Percentiles rank a stretch among this genome's conserved stretches.
phyloP scores from a whole-genome alignment of 2,329 filamentous ascomycete genomes.

The Fusarium sp. region DNA sequence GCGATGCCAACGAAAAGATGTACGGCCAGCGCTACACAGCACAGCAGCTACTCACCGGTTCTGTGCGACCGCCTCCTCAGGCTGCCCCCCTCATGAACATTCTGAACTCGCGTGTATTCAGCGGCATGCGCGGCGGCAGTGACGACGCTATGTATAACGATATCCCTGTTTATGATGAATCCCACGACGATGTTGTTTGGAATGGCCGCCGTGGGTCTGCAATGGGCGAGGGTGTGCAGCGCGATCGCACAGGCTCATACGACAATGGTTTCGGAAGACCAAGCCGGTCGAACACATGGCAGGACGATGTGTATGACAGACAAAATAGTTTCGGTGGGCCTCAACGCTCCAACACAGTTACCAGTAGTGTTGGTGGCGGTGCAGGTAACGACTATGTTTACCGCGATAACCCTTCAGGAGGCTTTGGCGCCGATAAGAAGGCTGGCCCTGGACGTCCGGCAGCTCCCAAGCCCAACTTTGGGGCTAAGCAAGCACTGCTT shows the following conservation, averaged over 20 bases:
- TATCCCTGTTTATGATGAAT: slow-evolving; percentile 85
- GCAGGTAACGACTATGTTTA: slow-evolving; percentile 65
- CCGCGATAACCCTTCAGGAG: slow-evolving; percentile 55
- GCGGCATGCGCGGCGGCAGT: slow-evolving; percentile 65
- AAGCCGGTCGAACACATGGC: slow-evolving; percentile 75
- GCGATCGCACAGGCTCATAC: slow-evolving; percentile 52
- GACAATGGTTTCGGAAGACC: slow-evolving; percentile 66
- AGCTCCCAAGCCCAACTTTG: slow-evolving; percentile 90
- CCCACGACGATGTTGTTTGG: slow-evolving; percentile 86
- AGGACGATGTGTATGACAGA: slow-evolving; percentile 79
- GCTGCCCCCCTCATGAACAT: slow-evolving; percentile 87
- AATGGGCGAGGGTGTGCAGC: slow-evolving; percentile 71
- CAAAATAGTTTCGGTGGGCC: slow-evolving; percentile 54
- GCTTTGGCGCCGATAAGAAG: slow-evolving; percentile 51
- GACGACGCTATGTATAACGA: slow-evolving; percentile 91
- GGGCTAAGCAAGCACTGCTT: slow-evolving; percentile 63
- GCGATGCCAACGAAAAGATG: slow-evolving; percentile 96
- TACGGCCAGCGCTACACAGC: slow-evolving; percentile 88
- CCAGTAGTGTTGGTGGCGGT: slow-evolving; percentile 48
- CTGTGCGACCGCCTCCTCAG: slow-evolving; percentile 80
- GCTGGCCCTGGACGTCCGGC: slow-evolving; percentile 79
- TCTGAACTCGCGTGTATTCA: slow-evolving; percentile 86
- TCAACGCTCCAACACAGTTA: slow-evolving; percentile 64
- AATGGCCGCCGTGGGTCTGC: slow-evolving; percentile 77
- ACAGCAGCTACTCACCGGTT: slow-evolving; percentile 81